phyloP scores from a whole-genome alignment of 1,139 yeast genomes.

The Yamadazyma spencermartinsiae region DNA sequence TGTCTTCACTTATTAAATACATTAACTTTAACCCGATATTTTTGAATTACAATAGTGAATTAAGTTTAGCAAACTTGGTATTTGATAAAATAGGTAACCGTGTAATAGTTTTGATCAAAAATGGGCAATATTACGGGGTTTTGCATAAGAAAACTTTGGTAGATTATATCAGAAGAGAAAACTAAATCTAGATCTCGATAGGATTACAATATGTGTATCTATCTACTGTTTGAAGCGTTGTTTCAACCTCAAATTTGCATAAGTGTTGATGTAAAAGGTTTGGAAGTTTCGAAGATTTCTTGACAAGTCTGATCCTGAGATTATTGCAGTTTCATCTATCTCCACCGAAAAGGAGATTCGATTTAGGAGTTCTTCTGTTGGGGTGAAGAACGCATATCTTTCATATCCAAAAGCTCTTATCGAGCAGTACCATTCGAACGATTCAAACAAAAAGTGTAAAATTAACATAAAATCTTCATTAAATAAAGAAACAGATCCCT shows the following conservation, averaged over 20 bases:
- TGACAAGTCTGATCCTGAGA: background rate
- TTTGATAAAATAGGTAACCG: slow-evolving; percentile 58
- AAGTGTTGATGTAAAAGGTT: background rate
- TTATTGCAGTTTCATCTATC: background rate
- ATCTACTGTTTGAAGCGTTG: background rate
- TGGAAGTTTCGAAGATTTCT: background rate
- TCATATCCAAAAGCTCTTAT: background rate
- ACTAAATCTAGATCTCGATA: no score
- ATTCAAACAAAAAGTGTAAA: slow-evolving; percentile 1
- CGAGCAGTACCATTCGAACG: slow-evolving; percentile 1
- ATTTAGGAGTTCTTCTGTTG: background rate
- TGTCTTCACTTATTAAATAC: slow-evolving; percentile 42
- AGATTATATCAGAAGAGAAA: slow-evolving; percentile 38
- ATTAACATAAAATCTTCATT: slow-evolving; percentile 1
- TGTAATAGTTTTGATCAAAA: slow-evolving; percentile 49
- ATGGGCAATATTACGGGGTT: slow-evolving; percentile 53
- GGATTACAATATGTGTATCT: background rate
- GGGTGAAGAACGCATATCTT: background rate
- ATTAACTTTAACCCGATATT: slow-evolving; percentile 54
- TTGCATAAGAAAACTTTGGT: slow-evolving; percentile 58
- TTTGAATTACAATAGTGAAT: slow-evolving; percentile 50
- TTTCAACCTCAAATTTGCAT: slow-evolving; percentile 1
- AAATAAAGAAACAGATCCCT: background rate
- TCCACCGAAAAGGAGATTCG: background rate
- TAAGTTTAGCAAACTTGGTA: slow-evolving; percentile 53